phyloP scores from a whole-genome alignment of 176 grass and related monocot genomes.

The Triticum aestivum region DNA sequence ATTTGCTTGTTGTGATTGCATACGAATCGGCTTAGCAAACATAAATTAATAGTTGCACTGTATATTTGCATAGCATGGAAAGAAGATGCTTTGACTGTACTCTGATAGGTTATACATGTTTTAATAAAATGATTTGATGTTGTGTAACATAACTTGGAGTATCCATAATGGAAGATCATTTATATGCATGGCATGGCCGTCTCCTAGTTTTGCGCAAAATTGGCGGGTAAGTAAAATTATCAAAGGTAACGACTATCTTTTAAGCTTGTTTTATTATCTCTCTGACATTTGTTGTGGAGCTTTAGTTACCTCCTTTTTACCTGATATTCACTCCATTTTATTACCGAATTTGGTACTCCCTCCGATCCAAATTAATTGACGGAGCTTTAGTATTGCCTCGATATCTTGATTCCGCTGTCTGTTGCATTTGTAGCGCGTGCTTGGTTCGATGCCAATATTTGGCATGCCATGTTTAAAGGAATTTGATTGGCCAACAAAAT shows the following conservation, averaged over 20 bases:
- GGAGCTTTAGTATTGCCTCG: background rate
- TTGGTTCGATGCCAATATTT: background rate
- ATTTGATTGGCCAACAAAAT: background rate
- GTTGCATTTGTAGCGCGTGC: background rate
- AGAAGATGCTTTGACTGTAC: background rate
- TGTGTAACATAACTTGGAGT: background rate
- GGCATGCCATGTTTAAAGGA: background rate
- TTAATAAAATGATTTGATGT: background rate
- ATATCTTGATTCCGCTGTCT: background rate
- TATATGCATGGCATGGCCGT: background rate
- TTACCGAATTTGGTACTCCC: background rate
- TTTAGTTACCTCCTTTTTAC: background rate
- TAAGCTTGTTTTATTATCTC: background rate
- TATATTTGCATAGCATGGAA: background rate
- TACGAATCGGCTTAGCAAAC: background rate
- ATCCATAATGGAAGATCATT: background rate
- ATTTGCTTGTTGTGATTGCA: background rate
- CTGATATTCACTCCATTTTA: background rate
- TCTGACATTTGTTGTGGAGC: background rate
- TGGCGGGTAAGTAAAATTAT: background rate
- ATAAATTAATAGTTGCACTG: background rate
- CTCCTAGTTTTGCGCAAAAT: conserved; percentile 1
- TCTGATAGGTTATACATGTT: background rate
- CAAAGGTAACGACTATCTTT: background rate
- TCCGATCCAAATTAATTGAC: too few relatives aligned